Evolutionary conservation across 495 filamentous ascomycete species (phyloP), one percentile per base, ranked within the genome.

Genomic region (Pseudevernia furfuracea): DNA sequence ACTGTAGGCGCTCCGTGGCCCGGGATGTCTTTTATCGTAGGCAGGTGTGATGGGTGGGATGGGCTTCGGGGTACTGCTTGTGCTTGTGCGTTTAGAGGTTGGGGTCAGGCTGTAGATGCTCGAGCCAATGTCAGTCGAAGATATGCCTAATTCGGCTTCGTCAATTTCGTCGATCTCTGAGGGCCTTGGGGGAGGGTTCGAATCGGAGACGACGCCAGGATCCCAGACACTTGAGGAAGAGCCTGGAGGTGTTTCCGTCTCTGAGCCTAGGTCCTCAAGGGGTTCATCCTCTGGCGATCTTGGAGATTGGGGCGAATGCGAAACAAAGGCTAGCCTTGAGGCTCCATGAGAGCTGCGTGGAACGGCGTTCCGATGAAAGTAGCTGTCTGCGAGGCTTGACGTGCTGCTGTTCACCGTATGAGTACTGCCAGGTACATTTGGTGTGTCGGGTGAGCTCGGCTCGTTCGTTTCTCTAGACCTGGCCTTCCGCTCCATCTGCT

Each of bases 401-500:
- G 72, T 80, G 60, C 70, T 72, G 70, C 74, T 78, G 67, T 74
- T 74, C 67, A 71, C 73, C 17, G 67, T 74, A 69, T 58, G 48
- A 53, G 36, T 41, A 52, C 58, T 56, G 21, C 41, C 53, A 9
- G 38, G 36, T 25, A 58, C 28, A 10, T 58, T 52, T 73, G 79
- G 28, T 72, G 77, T n/a, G 74, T 78, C 43, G 76, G 73, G 10
- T 70, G 75, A 59, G 68, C 71, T 41, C 67, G 60, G 74, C 37
- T 70, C 61, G 14, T 75, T 70, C 34, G 71, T 64, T 58, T 62
- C 67, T 72, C 59, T 74, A 64, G 66, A 72, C 69, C 67, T 79
- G 75, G 60, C 73, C 69, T 46, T 80, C 67, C 80, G 67, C 73
- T 84, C 74, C 76, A 87, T 77, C 53, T 85, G 86, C 67, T 92